These are phyloP conservation scores for Nakazawaea ishiwadae DNA, from an alignment of 805 yeast species.

Conservation along the genomic window DNA sequence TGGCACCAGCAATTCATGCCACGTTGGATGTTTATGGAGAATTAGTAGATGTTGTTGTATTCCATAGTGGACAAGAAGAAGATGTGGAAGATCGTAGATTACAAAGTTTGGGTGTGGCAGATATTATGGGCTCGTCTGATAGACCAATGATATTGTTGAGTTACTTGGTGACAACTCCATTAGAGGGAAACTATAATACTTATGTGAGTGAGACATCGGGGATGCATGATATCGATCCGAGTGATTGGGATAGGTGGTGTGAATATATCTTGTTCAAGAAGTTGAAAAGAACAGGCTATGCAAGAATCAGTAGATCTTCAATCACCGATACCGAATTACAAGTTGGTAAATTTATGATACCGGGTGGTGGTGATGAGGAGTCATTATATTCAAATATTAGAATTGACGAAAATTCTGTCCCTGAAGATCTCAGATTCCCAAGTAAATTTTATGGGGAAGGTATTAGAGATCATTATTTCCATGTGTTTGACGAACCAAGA, in stretches of 20 bases:
- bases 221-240: slow-evolving; percentile 89
- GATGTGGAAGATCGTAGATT: slow-evolving; percentile 89
- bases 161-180: slow-evolving; percentile 85
- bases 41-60: slow-evolving; percentile 85
- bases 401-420: slow-evolving; percentile 51
- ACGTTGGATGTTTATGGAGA: slow-evolving; percentile 89
- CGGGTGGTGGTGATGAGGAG: slow-evolving; percentile 28
- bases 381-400: slow-evolving; percentile 34
- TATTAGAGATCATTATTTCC: slow-evolving; percentile 88
- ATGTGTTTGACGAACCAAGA: slow-evolving; percentile 91
- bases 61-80: slow-evolving; percentile 98
- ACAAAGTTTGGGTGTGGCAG: slow-evolving; percentile 72
- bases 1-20: slow-evolving; percentile 98
- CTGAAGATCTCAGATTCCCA: slow-evolving; percentile 71
- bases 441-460: slow-evolving; percentile 80
- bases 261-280: slow-evolving; percentile 89
- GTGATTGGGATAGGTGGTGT: slow-evolving; percentile 98
- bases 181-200: slow-evolving; percentile 86
- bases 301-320: slow-evolving; percentile 86
- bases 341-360: slow-evolving; percentile 82
- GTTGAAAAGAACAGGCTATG: slow-evolving; percentile 85
- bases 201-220: slow-evolving; percentile 81
- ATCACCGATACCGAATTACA: slow-evolving; percentile 97
- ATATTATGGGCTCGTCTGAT: slow-evolving; percentile 75
- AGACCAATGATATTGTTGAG: slow-evolving; percentile 86